Base-by-base conservation (phyloP, 768 basidiomycete genomes). In the Termitomyces sp. region DNA sequence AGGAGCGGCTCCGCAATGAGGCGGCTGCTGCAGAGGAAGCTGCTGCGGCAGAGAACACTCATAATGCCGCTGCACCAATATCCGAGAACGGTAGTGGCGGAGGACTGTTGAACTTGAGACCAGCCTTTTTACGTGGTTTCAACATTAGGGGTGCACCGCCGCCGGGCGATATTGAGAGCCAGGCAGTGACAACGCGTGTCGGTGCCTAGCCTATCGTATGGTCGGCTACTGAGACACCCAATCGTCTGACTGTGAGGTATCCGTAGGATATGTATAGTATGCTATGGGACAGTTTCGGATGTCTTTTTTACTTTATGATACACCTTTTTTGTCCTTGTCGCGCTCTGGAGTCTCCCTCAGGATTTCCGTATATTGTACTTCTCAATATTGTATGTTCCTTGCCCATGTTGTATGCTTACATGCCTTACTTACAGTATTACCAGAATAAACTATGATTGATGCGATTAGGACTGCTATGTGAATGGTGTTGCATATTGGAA, bases 111-210 rank as follows among this genome's bases (percentile, higher is more conserved):
- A 50, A 43, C 21, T 61, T 63, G 42, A 56, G 53, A n/a, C 60
- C 62, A 2, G 50, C 58, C 10, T 61, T 66, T 35, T 44, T 66
- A 26, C 55, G 64, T 5, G 61, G 61, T 28, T 47, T 66, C 26
- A 64, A 55, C 43, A 64, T 68, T 31, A 60, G 52, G 31, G 42
- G 31, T 6, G 14, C 55, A 38, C 55, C 62, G 37, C 55, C 62
- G 26, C 54, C 62, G 19, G n/a, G 19, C 10, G 73, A 73, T 50
- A 62, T 72, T 17, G 72, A 73, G 60, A 73, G 62, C 44, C 71
- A 73, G 61, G 62, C 60, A 40, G 64, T 56, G 3, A 59, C 62
- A 30, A 56, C 59, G 6, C 58, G 65, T 9, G 64, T 65, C 17
- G 64, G 62, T 52, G 63, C 61, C 10, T 60, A 59, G 53, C 14